These are phyloP conservation scores for Alternaria brassicicola DNA, from an alignment of 2,329 filamentous ascomycete genomes.

Conservation along the genomic window DNA sequence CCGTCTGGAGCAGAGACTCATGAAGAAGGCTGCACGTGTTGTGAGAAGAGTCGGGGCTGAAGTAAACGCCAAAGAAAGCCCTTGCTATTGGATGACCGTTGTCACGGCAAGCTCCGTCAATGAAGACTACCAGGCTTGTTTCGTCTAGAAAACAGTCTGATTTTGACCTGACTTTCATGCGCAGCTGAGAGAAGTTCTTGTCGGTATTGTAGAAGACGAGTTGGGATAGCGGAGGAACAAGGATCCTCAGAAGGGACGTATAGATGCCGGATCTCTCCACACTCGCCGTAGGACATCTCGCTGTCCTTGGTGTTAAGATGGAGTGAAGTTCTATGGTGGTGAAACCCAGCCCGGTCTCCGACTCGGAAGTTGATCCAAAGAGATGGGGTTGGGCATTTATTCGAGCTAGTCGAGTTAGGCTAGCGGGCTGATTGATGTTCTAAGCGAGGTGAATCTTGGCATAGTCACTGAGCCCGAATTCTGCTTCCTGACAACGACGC, in stretches of 20 bases:
- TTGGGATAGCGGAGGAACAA: background rate
- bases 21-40: background rate
- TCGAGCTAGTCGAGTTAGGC: background rate
- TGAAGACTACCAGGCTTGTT: conserved; percentile 21
- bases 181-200: conserved; percentile 13
- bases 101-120: conserved; percentile 30
- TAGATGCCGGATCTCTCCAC: background rate
- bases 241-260: background rate
- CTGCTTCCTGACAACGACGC: conserved; percentile 26
- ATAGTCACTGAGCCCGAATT: conserved; percentile 23
- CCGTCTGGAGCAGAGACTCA: background rate
- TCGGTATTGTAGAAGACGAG: conserved; percentile 11
- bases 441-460: conserved; percentile 31
- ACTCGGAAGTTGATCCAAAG: background rate
- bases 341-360: fast-evolving
- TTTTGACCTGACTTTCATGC: background rate
- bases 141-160: background rate
- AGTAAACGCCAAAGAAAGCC: background rate
- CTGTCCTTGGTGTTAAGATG: background rate
- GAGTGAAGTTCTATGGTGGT: background rate
- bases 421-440: conserved; percentile 20
- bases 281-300: background rate
- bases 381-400: background rate
- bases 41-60: background rate
- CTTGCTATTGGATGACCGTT: conserved; percentile 16